A percentile compares a stretch with the other conserved stretches of the same genome.
Evolutionary conservation across 768 basidiomycete species (phyloP).

Genomic region (Cyathus striatus): DNA sequence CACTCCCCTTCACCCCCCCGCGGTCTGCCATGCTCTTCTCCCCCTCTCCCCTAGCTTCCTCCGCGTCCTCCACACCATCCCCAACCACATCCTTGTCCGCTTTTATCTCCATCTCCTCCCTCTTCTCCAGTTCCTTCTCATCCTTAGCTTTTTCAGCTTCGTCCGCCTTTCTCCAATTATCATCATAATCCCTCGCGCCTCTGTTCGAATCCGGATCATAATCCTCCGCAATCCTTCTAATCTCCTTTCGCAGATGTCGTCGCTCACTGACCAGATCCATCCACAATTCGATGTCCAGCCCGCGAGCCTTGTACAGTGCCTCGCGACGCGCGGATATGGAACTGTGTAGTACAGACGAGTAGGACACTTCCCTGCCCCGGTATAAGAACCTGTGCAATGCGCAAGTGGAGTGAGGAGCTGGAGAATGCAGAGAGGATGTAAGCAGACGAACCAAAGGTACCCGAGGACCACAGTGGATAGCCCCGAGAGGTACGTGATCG

Average conservation of each 20-base stretch:
- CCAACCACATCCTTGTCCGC: not conserved
- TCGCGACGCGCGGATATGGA: constrained; percentile 55
- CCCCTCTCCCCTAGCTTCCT: constrained; percentile 1
- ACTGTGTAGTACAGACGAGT: constrained; percentile 54
- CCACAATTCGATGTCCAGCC: constrained; percentile 60
- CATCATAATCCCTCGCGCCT: constrained; percentile 23
- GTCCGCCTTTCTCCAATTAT: constrained; percentile 2
- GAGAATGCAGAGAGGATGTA: not conserved
- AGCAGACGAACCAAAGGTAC: constrained; percentile 44
- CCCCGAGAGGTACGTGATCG: constrained; percentile 62
- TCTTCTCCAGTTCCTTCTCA: not conserved
- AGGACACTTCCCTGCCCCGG: constrained; percentile 60
- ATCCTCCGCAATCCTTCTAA: constrained; percentile 54
- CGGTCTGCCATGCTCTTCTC: constrained; percentile 2
- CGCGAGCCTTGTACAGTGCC: constrained; percentile 48
- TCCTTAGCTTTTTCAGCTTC: constrained; percentile 17
- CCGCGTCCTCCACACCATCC: not conserved
- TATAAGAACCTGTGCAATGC: constrained; percentile 51
- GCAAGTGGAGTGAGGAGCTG: not conserved
- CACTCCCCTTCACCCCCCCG: no score
- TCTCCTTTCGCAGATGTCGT: constrained; percentile 45
- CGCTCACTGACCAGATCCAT: constrained; percentile 46
- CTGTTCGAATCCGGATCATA: constrained; percentile 48
- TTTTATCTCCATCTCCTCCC: constrained; percentile 5
- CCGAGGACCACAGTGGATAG: constrained; percentile 57